Evolutionary conservation across 371 early-diverging fungal genomes (phyloP).

Genomic region (Rhizopus stolonifer): DNA sequence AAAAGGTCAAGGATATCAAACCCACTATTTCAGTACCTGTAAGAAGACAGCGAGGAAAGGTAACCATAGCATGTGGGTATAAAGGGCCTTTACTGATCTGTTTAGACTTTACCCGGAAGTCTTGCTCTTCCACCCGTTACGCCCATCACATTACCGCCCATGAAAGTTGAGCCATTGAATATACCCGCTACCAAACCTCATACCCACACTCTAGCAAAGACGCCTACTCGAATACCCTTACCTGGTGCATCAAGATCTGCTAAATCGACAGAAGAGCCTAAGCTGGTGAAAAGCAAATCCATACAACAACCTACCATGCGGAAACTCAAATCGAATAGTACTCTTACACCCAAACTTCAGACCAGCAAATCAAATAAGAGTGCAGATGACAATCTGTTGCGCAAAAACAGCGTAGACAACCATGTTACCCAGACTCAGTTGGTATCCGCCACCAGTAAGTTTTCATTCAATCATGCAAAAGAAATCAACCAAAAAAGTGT

Average conservation of each 20-base stretch:
- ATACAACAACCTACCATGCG: constrained; percentile 8
- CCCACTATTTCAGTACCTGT: neutral
- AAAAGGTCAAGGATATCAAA: constrained; percentile 2
- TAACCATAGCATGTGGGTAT: constrained; percentile 19
- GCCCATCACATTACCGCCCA: constrained; percentile 43
- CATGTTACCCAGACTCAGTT: too few relatives aligned
- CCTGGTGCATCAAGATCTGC: constrained; percentile 7
- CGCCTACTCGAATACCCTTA: constrained; percentile 28
- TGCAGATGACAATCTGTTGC: constrained; percentile 11
- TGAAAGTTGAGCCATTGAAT: constrained; percentile 46
- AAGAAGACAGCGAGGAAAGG: constrained; percentile 47
- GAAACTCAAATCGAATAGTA: constrained; percentile 18
- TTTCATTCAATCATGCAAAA: too few relatives aligned
- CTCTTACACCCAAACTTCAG: constrained; percentile 12
- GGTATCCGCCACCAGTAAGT: too few relatives aligned
- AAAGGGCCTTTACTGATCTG: neutral
- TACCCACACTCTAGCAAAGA: constrained; percentile 20
- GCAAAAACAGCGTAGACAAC: neutral
- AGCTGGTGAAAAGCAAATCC: neutral
- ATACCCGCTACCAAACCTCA: constrained; percentile 10
- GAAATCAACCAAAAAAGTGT: too few relatives aligned
- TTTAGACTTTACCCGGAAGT: constrained; percentile 48
- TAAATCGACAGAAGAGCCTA: neutral
- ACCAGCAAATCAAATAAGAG: constrained; percentile 18
- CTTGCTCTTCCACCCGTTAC: constrained; percentile 36